These are phyloP conservation scores for Fusarium pininemorale DNA, from an alignment of 2,329 filamentous ascomycete species.

Conservation along the genomic window DNA sequence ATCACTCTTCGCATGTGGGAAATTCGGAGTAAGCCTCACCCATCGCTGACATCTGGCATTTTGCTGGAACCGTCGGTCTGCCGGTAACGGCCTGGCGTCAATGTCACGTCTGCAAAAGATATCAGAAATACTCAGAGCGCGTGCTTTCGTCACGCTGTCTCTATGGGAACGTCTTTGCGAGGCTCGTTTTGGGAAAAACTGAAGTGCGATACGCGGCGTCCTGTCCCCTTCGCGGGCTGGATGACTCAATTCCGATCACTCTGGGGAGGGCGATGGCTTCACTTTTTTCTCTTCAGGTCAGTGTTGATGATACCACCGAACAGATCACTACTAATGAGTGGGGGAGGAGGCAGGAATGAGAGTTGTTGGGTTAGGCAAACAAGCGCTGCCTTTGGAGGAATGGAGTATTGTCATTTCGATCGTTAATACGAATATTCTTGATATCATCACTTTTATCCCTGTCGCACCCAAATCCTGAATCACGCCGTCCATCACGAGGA, in stretches of 20 bases:
- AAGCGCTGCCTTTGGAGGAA: conserved; percentile 11
- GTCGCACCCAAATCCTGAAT: neutral
- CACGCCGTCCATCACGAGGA: conserved; percentile 3
- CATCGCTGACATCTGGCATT: conserved; percentile 32
- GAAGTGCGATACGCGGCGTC: conserved; percentile 96
- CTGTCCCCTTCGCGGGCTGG: conserved; percentile 37
- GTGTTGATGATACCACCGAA: conserved; percentile 12
- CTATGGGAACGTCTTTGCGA: conserved; percentile 93
- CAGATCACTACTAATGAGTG: conserved; percentile 42
- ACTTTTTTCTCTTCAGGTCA: conserved; percentile 47
- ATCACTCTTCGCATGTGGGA: conserved; percentile 78
- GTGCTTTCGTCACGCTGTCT: conserved; percentile 50
- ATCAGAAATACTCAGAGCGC: conserved; percentile 86
- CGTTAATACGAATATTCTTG: conserved; percentile 26
- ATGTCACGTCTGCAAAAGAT: conserved; percentile 81
- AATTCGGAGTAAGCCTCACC: conserved; percentile 97
- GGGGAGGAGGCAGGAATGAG: neutral
- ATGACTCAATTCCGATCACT: conserved; percentile 94
- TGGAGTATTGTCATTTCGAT: conserved; percentile 34
- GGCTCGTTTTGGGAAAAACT: conserved; percentile 78
- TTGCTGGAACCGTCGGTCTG: conserved; percentile 61
- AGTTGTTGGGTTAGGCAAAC: neutral
- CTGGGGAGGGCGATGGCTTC: conserved; percentile 77
- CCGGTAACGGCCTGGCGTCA: conserved; percentile 90
- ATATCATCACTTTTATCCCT: conserved; percentile 7